Conservation (phyloP, 495 filamentous ascomycete genomes). For the Xylaria intraflava region DNA sequence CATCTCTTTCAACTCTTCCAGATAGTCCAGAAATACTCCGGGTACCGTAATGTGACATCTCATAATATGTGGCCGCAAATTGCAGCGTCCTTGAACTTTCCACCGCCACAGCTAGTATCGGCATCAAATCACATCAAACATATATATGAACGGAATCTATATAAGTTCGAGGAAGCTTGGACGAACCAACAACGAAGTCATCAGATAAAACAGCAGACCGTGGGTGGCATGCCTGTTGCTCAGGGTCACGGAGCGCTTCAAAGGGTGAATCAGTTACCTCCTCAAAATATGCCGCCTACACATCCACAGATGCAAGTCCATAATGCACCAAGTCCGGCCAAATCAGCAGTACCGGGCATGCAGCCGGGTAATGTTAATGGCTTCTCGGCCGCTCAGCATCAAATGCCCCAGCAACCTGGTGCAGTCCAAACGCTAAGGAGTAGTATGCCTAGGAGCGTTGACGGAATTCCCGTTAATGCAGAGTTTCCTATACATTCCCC, state of each 20-base stretch:
- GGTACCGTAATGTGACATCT: slow-evolving; percentile 64
- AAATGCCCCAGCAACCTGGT: slow-evolving; percentile 28
- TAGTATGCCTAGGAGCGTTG: slow-evolving; percentile 37
- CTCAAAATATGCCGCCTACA: slow-evolving; percentile 44
- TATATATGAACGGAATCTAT: slow-evolving; percentile 67
- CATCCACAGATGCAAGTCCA: slow-evolving; percentile 44
- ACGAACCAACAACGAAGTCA: slow-evolving; percentile 53
- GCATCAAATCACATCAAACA: slow-evolving; percentile 62
- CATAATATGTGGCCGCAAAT: slow-evolving; percentile 66
- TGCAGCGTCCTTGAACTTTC: slow-evolving; percentile 60
- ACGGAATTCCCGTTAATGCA: slow-evolving; percentile 30
- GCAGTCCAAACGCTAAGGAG: slow-evolving; percentile 27
- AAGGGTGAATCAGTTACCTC: slow-evolving; percentile 34
- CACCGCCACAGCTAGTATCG: slow-evolving; percentile 55
- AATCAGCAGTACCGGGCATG: slow-evolving; percentile 38
- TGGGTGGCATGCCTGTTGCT: slow-evolving; percentile 36
- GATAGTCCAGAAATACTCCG: slow-evolving; percentile 62
- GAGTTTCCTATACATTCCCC: slow-evolving; percentile 41
- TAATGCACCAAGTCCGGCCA: slow-evolving; percentile 42
- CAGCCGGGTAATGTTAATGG: slow-evolving; percentile 46
- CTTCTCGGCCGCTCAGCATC: slow-evolving; percentile 43
- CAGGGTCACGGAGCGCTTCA: slow-evolving; percentile 33
- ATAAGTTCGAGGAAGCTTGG: slow-evolving; percentile 69
- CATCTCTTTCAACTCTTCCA: slow-evolving; percentile 70
- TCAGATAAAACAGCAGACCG: slow-evolving; percentile 48